These are phyloP conservation scores for Cryomyces minteri DNA, from an alignment of 495 filamentous ascomycete genomes.

Conservation along the genomic window DNA sequence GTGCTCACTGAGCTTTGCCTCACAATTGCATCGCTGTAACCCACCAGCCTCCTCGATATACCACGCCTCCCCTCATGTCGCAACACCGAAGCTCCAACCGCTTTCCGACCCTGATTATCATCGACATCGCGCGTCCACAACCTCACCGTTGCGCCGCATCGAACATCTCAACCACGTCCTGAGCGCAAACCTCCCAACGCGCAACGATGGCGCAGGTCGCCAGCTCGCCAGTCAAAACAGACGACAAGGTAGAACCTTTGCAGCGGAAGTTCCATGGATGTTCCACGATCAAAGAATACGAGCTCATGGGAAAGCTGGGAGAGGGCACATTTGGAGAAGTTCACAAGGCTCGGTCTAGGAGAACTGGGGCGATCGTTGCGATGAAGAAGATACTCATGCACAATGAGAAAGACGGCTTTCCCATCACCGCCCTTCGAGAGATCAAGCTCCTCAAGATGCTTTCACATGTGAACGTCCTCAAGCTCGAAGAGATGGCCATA, in stretches of 20 bases:
- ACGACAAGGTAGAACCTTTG: neutral
- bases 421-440: slow-evolving; percentile 63
- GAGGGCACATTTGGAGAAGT: slow-evolving; percentile 98
- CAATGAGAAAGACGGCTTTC: slow-evolving; percentile 70
- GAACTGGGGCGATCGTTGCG: slow-evolving; percentile 53
- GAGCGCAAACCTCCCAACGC: neutral
- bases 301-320: slow-evolving; percentile 77
- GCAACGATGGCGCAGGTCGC: slow-evolving; percentile 20
- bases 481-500: slow-evolving; percentile 88
- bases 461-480: slow-evolving; percentile 73
- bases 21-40: too few relatives aligned
- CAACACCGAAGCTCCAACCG: too few relatives aligned
- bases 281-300: slow-evolving; percentile 74
- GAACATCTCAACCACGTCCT: too few relatives aligned
- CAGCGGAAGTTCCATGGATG: slow-evolving; percentile 56
- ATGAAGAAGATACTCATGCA: slow-evolving; percentile 92
- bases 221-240: slow-evolving; percentile 4
- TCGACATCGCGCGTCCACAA: too few relatives aligned
- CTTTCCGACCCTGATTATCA: too few relatives aligned
- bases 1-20: too few relatives aligned
- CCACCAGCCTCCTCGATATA: too few relatives aligned
- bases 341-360: slow-evolving; percentile 67
- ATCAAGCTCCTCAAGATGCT: slow-evolving; percentile 95
- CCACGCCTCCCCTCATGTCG: too few relatives aligned
- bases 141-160: too few relatives aligned